Evolutionary conservation across 2,329 filamentous ascomycete genomes (phyloP), one percentile per base, ranked within the genome.

Genomic region (Stemphylium lycopersici): DNA sequence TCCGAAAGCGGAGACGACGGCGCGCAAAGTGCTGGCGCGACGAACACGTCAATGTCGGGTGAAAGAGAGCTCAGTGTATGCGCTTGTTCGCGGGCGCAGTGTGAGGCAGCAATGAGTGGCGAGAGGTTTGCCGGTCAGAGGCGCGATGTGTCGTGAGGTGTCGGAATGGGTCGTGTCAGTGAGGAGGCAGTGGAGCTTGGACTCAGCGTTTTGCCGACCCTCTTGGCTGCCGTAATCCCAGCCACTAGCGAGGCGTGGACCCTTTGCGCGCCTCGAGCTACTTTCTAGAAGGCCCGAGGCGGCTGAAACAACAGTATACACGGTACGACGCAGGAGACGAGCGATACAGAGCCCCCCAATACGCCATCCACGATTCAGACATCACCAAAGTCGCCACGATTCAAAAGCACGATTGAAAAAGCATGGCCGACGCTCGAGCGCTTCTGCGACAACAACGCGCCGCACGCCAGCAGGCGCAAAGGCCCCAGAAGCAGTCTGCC

Each of bases 391-490:
- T 24, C 20, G 11, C n/a, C 22, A 36, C 13, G 8, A 43, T 37
- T 26, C 22, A 42, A 48, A 7, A 31, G n/a, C 10, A 39, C 11
- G 18, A 33, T 42, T 16, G 29, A 31, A 7, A 10, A 22, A 44
- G 12, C 52, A 76, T 76, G 74, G 73, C 74, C 8, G 73, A 76
- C 63, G 73, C 72, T 29, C 72, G 74, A 40, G 65, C 74, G 11
- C 41, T 76, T 52, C 69, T 76, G 37, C 73, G 73, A 50, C 71
- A 75, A 61, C 71, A 76, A 58, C 71, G 73, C 15, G 73, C 73
- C 48, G 68, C 71, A 39, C 68, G 73, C 37, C 70, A 74, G 39
- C 71, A 72, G 49, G 59, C 67, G 44, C 70, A 68, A 48, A 64
- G 61, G 46, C 62, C 67, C 18, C 67, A 65, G 52, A 73, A 67